A percentile compares a stretch with the other conserved stretches of the same genome.
Conservation (phyloP, 805 yeast genomes). For the Hyphopichia homilentoma region DNA sequence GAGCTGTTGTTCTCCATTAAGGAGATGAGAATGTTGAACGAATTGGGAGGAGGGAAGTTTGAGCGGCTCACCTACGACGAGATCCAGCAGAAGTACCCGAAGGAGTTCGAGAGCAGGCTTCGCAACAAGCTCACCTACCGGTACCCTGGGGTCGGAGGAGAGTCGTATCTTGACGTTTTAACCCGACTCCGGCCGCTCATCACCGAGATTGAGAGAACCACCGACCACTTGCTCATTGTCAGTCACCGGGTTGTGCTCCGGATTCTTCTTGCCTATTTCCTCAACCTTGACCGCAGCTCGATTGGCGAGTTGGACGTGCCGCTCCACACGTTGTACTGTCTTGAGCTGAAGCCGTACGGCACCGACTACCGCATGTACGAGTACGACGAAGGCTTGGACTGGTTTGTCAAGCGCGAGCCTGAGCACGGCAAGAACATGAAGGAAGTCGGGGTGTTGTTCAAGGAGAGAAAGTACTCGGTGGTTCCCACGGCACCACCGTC, state of each 20-base stretch:
- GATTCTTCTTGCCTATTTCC: slow-evolving; percentile 80
- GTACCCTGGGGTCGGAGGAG: slow-evolving; percentile 98
- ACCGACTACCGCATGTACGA: slow-evolving; percentile 91
- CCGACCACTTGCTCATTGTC: slow-evolving; percentile 77
- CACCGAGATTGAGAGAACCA: slow-evolving; percentile 88
- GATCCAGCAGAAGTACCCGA: slow-evolving; percentile 67
- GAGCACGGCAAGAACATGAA: slow-evolving; percentile 57
- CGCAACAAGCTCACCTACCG: slow-evolving; percentile 78
- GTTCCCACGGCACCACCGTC: slow-evolving; percentile 72
- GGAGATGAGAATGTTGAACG: slow-evolving; percentile 91
- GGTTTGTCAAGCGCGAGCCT: slow-evolving; percentile 67
- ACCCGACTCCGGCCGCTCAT: slow-evolving; percentile 86
- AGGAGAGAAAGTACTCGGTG: slow-evolving; percentile 67
- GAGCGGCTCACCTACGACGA: slow-evolving; percentile 93
- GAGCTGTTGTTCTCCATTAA: slow-evolving; percentile 73
- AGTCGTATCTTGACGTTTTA: slow-evolving; percentile 89
- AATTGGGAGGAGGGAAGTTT: slow-evolving; percentile 86
- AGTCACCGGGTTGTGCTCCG: slow-evolving; percentile 92
- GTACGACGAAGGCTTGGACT: slow-evolving; percentile 71
- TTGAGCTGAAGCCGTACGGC: slow-evolving; percentile 94
- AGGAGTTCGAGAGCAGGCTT: slow-evolving; percentile 74
- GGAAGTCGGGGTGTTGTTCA: slow-evolving; percentile 67
- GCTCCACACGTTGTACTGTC: slow-evolving; percentile 80
- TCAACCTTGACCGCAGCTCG: slow-evolving; percentile 74
- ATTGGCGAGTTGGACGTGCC: slow-evolving; percentile 93